These are phyloP conservation scores for Candida yuanshanica DNA, from an alignment of 805 yeast species.

Conservation along the genomic window DNA sequence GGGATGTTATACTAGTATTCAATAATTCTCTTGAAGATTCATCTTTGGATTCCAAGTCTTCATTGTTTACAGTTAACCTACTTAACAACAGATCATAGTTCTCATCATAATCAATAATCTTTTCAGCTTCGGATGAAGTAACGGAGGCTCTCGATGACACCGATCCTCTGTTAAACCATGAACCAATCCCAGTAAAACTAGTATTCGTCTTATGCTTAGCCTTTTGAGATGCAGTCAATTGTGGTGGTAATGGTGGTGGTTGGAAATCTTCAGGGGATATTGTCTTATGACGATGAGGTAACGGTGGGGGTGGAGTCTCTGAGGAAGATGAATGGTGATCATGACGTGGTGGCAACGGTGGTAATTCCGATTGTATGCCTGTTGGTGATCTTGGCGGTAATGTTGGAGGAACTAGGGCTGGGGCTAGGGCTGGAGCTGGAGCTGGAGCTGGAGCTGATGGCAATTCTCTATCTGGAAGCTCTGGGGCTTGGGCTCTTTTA, in stretches of 20 bases:
- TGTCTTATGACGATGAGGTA: background rate
- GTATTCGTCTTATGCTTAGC: constrained; percentile 17
- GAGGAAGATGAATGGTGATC: background rate
- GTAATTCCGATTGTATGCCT: background rate
- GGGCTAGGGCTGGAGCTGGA: too few species aligned
- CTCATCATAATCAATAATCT: constrained; percentile 26
- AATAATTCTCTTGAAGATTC: constrained; percentile 47
- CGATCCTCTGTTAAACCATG: constrained; percentile 19
- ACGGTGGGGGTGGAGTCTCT: background rate
- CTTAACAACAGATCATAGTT: constrained; percentile 56
- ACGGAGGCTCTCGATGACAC: constrained; percentile 6
- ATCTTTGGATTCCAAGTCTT: constrained; percentile 44
- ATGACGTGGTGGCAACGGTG: constrained; percentile 2
- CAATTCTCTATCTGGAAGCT: too few species aligned
- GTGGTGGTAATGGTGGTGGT: constrained; percentile 26
- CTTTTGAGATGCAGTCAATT: constrained; percentile 18
- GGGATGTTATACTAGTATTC: constrained; percentile 38
- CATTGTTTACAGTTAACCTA: constrained; percentile 51
- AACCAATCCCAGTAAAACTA: constrained; percentile 16
- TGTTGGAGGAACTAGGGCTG: too few species aligned
- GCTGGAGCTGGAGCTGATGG: too few species aligned
- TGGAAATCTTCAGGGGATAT: constrained; percentile 6
- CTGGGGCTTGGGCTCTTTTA: too few species aligned
- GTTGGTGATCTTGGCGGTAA: background rate
- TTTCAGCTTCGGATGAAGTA: constrained; percentile 13